phyloP scores from a whole-genome alignment of 2,329 filamentous ascomycete genomes.

The Fusarium luffae region DNA sequence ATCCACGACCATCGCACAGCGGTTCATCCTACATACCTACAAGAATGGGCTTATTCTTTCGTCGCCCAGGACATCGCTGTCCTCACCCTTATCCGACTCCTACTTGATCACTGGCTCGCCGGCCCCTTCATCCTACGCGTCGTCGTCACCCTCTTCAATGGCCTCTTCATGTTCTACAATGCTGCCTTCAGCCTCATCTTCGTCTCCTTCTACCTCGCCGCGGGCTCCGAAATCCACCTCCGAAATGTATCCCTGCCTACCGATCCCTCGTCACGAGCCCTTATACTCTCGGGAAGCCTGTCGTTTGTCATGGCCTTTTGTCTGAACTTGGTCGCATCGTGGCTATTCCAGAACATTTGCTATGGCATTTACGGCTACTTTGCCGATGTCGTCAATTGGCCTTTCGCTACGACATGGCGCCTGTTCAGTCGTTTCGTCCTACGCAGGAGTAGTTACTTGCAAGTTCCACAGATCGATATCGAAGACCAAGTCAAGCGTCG shows the following conservation, averaged over 20 bases:
- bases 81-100: slow-evolving; percentile 47
- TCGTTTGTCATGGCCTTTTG: slow-evolving; percentile 39
- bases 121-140: slow-evolving; percentile 17
- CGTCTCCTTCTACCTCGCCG: slow-evolving; percentile 49
- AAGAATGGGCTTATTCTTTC: slow-evolving; percentile 47
- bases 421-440: slow-evolving; percentile 11
- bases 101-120: slow-evolving; percentile 46
- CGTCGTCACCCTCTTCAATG: slow-evolving; percentile 8
- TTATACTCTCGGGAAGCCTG: slow-evolving; percentile 48
- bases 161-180: slow-evolving; percentile 31
- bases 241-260: slow-evolving; percentile 48
- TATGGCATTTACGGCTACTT: slow-evolving; percentile 35
- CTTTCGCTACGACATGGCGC: slow-evolving; percentile 21
- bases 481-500: slow-evolving; percentile 15
- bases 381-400: slow-evolving; percentile 45
- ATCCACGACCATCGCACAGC: slow-evolving; percentile 48
- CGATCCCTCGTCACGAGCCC: slow-evolving; percentile 47
- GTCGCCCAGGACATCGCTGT: slow-evolving; percentile 50
- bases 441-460: slow-evolving; percentile 21
- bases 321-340: slow-evolving; percentile 30
- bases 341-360: slow-evolving; percentile 44
- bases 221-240: slow-evolving; percentile 52
- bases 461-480: slow-evolving; percentile 43
- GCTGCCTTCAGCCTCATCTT: slow-evolving; percentile 19
- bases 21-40: slow-evolving; percentile 27